phyloP scores from a whole-genome alignment of 257 asterid species.

The Solanum chmielewskii region DNA sequence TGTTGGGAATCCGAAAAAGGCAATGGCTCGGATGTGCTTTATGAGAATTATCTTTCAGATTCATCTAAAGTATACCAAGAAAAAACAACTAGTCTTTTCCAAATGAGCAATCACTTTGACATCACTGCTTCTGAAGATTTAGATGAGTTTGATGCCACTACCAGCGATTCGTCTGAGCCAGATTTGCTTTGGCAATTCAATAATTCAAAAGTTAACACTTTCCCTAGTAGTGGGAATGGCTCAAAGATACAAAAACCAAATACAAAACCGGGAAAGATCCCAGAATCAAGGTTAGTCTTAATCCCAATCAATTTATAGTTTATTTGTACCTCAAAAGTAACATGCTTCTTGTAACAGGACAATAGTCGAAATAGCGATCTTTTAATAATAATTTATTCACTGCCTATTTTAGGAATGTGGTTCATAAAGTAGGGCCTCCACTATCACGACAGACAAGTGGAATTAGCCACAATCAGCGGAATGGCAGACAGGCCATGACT shows the following conservation, averaged over 20 bases:
- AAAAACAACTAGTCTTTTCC: constrained; percentile 23
- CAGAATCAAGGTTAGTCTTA: constrained; percentile 51
- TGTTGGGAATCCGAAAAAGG: constrained; percentile 42
- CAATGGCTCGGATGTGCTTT: constrained; percentile 25
- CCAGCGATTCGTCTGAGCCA: constrained; percentile 86
- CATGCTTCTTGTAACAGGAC: not conserved
- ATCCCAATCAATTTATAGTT: not conserved
- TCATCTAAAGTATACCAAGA: constrained; percentile 35
- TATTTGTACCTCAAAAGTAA: not conserved
- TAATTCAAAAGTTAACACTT: constrained; percentile 41
- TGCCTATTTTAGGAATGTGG: constrained; percentile 40
- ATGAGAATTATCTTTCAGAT: constrained; percentile 42
- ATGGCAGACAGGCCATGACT: constrained; percentile 31
- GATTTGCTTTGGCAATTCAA: constrained; percentile 83
- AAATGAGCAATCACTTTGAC: constrained; percentile 34
- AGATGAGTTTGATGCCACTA: constrained; percentile 75
- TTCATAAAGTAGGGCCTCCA: constrained; percentile 52
- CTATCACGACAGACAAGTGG: constrained; percentile 47
- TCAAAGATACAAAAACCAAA: constrained; percentile 40
- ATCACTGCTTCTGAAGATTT: constrained; percentile 39
- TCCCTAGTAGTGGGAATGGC: constrained; percentile 35
- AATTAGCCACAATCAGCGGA: constrained; percentile 31
- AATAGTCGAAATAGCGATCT: not conserved
- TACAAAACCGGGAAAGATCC: constrained; percentile 36
- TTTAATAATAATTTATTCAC: not conserved